Base-by-base conservation (phyloP, 768 basidiomycete genomes). In the Hygrocybe coccinea region DNA sequence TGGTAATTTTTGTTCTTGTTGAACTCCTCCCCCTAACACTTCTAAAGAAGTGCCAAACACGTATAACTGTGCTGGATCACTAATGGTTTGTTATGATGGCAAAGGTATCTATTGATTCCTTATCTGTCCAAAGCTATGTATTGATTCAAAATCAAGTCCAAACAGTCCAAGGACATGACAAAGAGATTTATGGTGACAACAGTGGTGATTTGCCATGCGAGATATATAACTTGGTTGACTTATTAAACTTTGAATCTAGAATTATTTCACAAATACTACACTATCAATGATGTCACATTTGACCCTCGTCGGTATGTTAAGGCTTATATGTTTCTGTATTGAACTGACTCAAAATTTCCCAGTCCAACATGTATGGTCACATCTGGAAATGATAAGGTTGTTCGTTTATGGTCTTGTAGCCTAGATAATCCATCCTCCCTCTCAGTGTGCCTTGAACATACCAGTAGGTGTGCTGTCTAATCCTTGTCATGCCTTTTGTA, bases 251-350 rank as follows among this genome's bases (percentile, higher is more conserved):
- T 49, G 10, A 47, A 12, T 55, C 43, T 50, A 64, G 67, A 60
- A 39, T 57, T 54, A 35, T 55, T 56, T 8, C 67, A 52, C 15
- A 82, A 80, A 58, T 72, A 83, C 57, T 84, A 82, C 56, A 71
- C 79, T 0, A 75, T 86, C 0, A 76, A 78, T 48, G 81, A 84
- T 55, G 71, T 84, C 37, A 77, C 77, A 19, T 80, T 83, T 55
- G 76, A 81, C 61, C 80, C 82, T 1, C 60, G 55, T 56, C 71
- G 75, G 82, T 80, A 62, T 55, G 70, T n/a, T 34, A 8, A 49
- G 25, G n/a, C 9, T 45, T 58, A 21, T 54, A 9, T 33, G 38
- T n/a, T 57, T 54, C 64, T 19, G 55, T 44, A 49, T 59, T 60
- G 47, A 38, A 59, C n/a, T n/a, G n/a, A n/a, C 53, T 54, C 24